Conservation (phyloP, 257 asterid species). For the Jacaranda copaia region DNA sequence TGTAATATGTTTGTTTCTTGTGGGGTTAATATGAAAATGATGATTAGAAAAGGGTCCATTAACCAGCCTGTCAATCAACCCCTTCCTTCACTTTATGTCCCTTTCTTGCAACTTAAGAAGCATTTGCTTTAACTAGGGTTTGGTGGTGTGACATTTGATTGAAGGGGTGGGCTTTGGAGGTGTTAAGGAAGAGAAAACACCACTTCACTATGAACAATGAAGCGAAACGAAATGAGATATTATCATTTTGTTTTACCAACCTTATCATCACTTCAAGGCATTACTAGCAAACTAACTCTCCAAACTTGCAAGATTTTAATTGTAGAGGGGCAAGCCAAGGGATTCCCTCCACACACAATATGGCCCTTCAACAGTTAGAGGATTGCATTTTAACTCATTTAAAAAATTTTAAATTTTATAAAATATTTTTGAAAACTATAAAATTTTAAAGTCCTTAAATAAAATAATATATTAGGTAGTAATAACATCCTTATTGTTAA, state of each 20-base stretch:
- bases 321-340: background rate
- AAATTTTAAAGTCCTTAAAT: no score
- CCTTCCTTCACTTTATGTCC: conserved; percentile 62
- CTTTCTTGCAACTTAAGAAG: conserved; percentile 65
- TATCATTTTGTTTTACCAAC: conserved; percentile 56
- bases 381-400: no score
- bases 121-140: conserved; percentile 47
- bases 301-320: conserved; percentile 6
- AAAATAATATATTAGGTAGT: no score
- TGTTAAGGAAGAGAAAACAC: conserved; percentile 27
- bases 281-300: conserved; percentile 31
- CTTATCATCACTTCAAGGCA: conserved; percentile 39
- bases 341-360: background rate
- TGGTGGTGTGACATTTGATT: conserved; percentile 50
- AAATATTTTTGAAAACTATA: no score
- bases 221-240: conserved; percentile 14
- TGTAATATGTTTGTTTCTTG: conserved; percentile 51
- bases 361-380: no score
- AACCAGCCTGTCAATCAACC: conserved; percentile 66
- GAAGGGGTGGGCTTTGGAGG: conserved; percentile 12
- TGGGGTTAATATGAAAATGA: conserved; percentile 51
- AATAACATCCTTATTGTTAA: no score
- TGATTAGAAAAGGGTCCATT: conserved; percentile 51
- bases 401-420: no score
- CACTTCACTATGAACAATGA: background rate